These are phyloP conservation scores for Saitozyma sp. DNA, from an alignment of 768 basidiomycete species.

Conservation along the genomic window DNA sequence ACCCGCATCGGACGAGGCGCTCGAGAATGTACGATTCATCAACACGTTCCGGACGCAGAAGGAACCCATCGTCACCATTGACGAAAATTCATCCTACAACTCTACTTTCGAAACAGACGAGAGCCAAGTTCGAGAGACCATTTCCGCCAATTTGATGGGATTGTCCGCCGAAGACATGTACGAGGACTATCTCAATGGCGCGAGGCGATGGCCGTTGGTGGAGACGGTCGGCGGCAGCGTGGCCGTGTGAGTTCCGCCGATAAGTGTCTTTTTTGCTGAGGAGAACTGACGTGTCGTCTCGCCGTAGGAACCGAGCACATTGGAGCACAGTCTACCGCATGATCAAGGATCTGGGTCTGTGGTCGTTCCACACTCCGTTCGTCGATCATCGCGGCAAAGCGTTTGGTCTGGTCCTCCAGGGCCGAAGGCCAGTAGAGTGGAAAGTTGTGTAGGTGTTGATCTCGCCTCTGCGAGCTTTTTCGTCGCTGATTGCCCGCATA, in stretches of 20 bases:
- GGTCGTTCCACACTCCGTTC: slow-evolving; percentile 66
- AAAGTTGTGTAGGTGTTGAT: slow-evolving; percentile 64
- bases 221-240: slow-evolving; percentile 10
- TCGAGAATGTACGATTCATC: slow-evolving; percentile 33
- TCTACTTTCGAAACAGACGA: too few species aligned
- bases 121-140: neutral
- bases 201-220: slow-evolving; percentile 10
- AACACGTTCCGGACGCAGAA: slow-evolving; percentile 9
- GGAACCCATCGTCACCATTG: too few species aligned
- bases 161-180: neutral
- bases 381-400: slow-evolving; percentile 72
- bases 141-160: neutral
- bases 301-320: slow-evolving; percentile 1
- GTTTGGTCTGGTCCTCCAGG: slow-evolving; percentile 67
- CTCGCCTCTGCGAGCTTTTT: neutral
- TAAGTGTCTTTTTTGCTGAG: neutral
- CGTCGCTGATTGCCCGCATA: slow-evolving; percentile 48
- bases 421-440: slow-evolving; percentile 67
- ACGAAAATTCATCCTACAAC: too few species aligned
- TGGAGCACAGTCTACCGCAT: neutral
- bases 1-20: slow-evolving; percentile 56
- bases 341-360: slow-evolving; percentile 56
- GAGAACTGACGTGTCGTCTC: neutral
- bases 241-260: too few species aligned
- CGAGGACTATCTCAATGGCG: slow-evolving; percentile 2